phyloP scores from a whole-genome alignment of 768 basidiomycete genomes.

The Suillus ampliporus region DNA sequence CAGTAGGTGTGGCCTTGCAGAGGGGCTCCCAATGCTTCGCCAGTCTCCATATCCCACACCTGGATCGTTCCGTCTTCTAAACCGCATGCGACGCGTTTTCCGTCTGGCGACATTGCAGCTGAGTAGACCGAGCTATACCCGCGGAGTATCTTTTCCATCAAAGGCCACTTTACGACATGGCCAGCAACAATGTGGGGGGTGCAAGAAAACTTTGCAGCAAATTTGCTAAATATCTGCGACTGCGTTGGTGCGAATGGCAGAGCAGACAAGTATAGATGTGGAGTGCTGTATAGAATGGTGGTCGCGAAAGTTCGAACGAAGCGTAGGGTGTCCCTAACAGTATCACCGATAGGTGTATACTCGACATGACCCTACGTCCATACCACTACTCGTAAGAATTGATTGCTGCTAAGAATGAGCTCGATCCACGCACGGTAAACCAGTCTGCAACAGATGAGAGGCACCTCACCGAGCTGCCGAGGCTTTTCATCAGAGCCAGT shows the following conservation, averaged over 20 bases:
- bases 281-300: constrained; percentile 22
- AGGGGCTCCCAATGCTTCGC: neutral
- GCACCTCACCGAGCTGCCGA: neutral
- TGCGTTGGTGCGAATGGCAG: constrained; percentile 28
- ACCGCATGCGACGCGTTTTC: constrained; percentile 13
- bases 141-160: neutral
- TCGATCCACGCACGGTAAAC: constrained; percentile 1
- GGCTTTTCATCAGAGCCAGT: constrained; percentile 21
- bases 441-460: neutral
- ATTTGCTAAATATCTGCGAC: constrained; percentile 28
- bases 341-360: neutral
- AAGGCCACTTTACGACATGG: constrained; percentile 9
- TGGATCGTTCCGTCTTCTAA: constrained; percentile 10
- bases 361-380: constrained; percentile 6
- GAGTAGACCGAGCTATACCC: fast-evolving
- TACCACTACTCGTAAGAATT: neutral
- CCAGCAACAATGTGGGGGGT: neutral
- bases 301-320: constrained; percentile 20
- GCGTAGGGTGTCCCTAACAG: constrained; percentile 12
- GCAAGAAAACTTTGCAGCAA: constrained; percentile 11
- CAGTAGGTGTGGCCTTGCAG: neutral
- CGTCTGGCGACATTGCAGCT: neutral
- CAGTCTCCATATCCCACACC: constrained; percentile 5
- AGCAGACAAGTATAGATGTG: constrained; percentile 32
- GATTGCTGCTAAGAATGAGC: neutral